Evolutionary conservation across 257 asterid species (phyloP).

Genomic region (Catharanthus roseus): DNA sequence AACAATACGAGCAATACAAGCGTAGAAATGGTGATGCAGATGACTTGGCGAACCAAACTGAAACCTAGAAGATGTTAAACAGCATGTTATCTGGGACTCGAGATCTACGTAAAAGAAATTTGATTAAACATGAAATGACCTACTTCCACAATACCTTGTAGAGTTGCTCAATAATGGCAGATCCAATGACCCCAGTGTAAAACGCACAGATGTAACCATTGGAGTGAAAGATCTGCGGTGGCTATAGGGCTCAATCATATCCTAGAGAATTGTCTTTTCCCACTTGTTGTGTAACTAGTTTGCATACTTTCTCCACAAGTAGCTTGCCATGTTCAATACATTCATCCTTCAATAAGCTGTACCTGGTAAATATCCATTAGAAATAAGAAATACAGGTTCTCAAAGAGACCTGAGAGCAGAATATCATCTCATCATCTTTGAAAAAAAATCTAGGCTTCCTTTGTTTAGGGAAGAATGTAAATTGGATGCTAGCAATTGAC

Average conservation of each 20-base stretch:
- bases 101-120: not conserved
- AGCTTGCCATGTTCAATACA: slow-evolving; percentile 43
- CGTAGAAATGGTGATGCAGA: not conserved
- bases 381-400: not conserved
- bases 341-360: slow-evolving; percentile 16
- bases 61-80: not conserved
- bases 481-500: not conserved
- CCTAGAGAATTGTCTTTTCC: slow-evolving; percentile 84
- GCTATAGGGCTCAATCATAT: slow-evolving; percentile 80
- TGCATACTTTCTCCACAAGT: slow-evolving; percentile 83
- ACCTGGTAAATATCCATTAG: slow-evolving; percentile 1
- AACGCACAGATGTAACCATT: slow-evolving; percentile 65
- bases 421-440: not conserved
- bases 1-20: not conserved
- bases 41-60: not conserved
- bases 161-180: slow-evolving; percentile 80
- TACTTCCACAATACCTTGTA: slow-evolving; percentile 45
- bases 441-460: not conserved
- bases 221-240: slow-evolving; percentile 84
- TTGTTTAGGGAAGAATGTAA: no score
- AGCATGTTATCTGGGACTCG: not conserved
- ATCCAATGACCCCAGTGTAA: slow-evolving; percentile 79
- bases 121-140: not conserved
- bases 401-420: not conserved
- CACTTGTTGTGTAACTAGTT: slow-evolving; percentile 67